phyloP scores from a whole-genome alignment of 495 filamentous ascomycete genomes.

The Venustampulla echinocandica region DNA sequence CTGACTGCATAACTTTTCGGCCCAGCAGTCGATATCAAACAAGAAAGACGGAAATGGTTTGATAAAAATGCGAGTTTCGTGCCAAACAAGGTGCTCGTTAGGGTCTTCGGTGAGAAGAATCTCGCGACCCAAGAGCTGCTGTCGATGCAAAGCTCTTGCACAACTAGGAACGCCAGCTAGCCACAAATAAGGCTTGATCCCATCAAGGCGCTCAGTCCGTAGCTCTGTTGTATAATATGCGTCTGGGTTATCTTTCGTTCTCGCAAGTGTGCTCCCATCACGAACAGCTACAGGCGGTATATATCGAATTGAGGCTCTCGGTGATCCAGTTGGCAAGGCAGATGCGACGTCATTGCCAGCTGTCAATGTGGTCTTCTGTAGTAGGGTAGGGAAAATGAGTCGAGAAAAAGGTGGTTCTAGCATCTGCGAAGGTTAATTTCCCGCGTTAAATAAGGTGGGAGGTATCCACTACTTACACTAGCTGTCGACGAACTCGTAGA shows the following conservation, averaged over 20 bases:
- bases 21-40: slow-evolving; percentile 7
- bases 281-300: slow-evolving; percentile 6
- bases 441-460: too few relatives aligned
- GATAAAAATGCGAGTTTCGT: slow-evolving; percentile 38
- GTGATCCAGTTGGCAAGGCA: neutral
- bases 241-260: slow-evolving; percentile 6
- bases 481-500: too few relatives aligned
- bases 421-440: slow-evolving; percentile 3
- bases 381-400: slow-evolving; percentile 1
- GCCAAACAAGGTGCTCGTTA: slow-evolving; percentile 49
- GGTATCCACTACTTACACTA: too few relatives aligned
- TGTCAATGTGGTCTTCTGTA: neutral
- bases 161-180: slow-evolving; percentile 14
- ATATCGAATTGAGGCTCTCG: slow-evolving; percentile 3
- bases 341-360: neutral
- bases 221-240: slow-evolving; percentile 9
- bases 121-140: slow-evolving; percentile 33
- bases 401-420: slow-evolving; percentile 10
- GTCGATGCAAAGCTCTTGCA: slow-evolving; percentile 33
- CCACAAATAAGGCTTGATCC: too few relatives aligned
- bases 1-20: slow-evolving; percentile 5
- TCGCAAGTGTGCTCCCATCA: slow-evolving; percentile 6
- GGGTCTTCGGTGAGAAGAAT: slow-evolving; percentile 41
- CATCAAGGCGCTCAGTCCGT: slow-evolving; percentile 1
- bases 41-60: slow-evolving; percentile 41